Percentiles rank a stretch among this genome's conserved stretches.
Evolutionary conservation across 1,284 basidiomycete genomes (phyloP).

Genomic region (Inonotus obliquus): DNA sequence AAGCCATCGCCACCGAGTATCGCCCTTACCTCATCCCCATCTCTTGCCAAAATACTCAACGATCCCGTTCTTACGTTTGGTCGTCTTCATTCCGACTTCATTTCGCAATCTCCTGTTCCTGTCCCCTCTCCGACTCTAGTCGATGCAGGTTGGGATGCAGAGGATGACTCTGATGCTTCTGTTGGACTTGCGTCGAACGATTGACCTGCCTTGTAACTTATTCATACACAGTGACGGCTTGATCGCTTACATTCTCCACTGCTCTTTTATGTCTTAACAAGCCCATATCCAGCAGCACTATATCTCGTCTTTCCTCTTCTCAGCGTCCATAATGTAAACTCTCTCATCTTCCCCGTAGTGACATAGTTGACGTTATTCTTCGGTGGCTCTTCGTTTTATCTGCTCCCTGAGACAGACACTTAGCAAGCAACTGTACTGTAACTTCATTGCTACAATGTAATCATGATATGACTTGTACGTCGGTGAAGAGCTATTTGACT

Average conservation of each 20-base stretch:
- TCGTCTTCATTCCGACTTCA: slow-evolving; percentile 14
- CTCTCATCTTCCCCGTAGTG: background rate
- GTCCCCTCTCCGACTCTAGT: slow-evolving; percentile 11
- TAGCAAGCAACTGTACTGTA: background rate
- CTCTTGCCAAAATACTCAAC: slow-evolving; percentile 12
- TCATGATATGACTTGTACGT: background rate
- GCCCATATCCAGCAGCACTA: background rate
- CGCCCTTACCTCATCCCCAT: slow-evolving; percentile 9
- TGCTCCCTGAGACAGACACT: background rate
- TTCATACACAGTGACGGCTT: slow-evolving; percentile 3
- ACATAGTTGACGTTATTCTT: background rate
- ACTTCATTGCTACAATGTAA: background rate
- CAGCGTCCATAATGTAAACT: background rate
- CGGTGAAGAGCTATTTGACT: background rate
- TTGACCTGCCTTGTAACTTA: slow-evolving; percentile 10
- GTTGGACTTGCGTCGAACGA: background rate
- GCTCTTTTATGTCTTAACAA: background rate
- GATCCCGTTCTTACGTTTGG: slow-evolving; percentile 9
- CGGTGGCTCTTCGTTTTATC: background rate
- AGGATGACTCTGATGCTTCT: slow-evolving; percentile 15
- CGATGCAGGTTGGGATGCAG: slow-evolving; percentile 16
- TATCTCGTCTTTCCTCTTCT: background rate
- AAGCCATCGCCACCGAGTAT: background rate
- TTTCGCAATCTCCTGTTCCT: slow-evolving; percentile 3
- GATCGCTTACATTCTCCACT: background rate